Percentiles rank a stretch among this genome's conserved stretches.
Conservation (phyloP, 805 yeast species). For the Scheffersomyces coipomensis region DNA sequence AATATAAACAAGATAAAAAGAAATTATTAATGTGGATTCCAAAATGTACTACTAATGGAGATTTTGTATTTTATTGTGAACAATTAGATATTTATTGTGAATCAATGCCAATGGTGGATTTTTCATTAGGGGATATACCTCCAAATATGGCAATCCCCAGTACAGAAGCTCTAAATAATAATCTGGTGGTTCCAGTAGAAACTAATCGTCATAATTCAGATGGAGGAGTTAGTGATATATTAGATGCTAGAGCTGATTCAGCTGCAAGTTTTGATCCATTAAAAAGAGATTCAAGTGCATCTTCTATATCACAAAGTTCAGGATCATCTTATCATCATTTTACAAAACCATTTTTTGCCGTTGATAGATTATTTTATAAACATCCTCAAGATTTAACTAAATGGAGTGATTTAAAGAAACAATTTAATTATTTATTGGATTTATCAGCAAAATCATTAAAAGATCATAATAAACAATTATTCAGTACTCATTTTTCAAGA, state of each 20-base stretch:
- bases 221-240: conserved; percentile 2
- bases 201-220: conserved; percentile 3
- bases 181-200: conserved; percentile 12
- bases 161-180: conserved; percentile 17
- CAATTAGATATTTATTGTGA: conserved; percentile 59
- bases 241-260: conserved; percentile 8
- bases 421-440: conserved; percentile 47
- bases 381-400: conserved; percentile 57
- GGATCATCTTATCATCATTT: conserved; percentile 38
- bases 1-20: conserved; percentile 16
- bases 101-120: conserved; percentile 50
- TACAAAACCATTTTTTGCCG: conserved; percentile 38
- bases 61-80: conserved; percentile 57
- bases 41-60: conserved; percentile 52
- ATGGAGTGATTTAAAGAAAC: conserved; percentile 58
- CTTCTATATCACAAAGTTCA: conserved; percentile 25
- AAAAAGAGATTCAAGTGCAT: conserved; percentile 39
- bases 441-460: conserved; percentile 50
- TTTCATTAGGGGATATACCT: conserved; percentile 16
- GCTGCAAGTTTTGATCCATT: conserved; percentile 24
- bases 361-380: conserved; percentile 50
- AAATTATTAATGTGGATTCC: conserved; percentile 56
- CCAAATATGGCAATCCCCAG: conserved; percentile 26
- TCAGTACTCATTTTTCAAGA: conserved; percentile 51
- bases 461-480: conserved; percentile 50